phyloP scores from a whole-genome alignment of 2,329 filamentous ascomycete genomes.

The Pseudogymnoascus sp. region DNA sequence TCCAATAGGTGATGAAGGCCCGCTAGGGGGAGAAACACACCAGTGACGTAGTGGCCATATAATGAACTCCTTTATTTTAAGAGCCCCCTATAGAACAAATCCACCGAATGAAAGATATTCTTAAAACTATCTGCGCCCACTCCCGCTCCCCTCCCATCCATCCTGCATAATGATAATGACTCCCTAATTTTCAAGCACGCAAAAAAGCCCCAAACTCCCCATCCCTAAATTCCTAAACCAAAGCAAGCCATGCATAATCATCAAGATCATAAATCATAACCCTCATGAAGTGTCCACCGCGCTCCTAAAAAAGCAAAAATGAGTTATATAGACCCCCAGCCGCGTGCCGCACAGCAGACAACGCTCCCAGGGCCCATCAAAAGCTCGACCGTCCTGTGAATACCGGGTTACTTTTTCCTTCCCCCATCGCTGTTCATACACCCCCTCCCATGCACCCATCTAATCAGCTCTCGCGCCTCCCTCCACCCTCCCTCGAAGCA shows the following conservation, averaged over 20 bases:
- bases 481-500: slow-evolving; percentile 17
- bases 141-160: background rate
- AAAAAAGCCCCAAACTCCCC: background rate
- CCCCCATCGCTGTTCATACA: background rate
- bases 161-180: background rate
- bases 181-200: background rate
- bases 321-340: background rate
- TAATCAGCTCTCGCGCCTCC: background rate
- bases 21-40: background rate
- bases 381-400: slow-evolving; percentile 1
- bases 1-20: background rate
- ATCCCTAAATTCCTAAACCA: background rate
- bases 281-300: background rate
- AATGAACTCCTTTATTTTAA: background rate
- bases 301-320: background rate
- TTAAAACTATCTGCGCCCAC: slow-evolving; percentile 6
- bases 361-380: background rate
- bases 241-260: slow-evolving; percentile 8
- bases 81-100: background rate
- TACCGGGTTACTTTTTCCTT: background rate
- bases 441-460: background rate
- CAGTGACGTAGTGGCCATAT: background rate
- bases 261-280: slow-evolving; percentile 7
- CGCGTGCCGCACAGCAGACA: slow-evolving; percentile 3
- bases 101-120: background rate